phyloP scores from a whole-genome alignment of 1,284 basidiomycete species.

The Apiotrichum veenhuisii region DNA sequence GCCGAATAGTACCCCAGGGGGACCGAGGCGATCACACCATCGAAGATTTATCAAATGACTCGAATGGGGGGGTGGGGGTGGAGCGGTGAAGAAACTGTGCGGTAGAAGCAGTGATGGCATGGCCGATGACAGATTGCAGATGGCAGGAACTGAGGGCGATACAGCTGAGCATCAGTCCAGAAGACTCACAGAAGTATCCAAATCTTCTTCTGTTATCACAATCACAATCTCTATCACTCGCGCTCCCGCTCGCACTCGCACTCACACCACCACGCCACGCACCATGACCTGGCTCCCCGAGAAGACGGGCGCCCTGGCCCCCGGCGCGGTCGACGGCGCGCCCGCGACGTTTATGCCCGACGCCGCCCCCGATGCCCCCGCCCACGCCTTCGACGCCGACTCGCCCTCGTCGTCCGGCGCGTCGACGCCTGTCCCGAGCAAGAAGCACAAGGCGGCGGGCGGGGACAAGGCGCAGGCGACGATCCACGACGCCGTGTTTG shows the following conservation, averaged over 20 bases:
- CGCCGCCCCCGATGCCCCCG: no score
- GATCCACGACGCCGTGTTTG: conserved; percentile 29
- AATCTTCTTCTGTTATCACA: no score
- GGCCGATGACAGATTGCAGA: not conserved
- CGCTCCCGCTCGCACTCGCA: no score
- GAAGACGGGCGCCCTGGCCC: not conserved
- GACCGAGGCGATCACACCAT: not conserved
- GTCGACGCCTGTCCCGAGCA: not conserved
- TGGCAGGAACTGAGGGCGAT: no score
- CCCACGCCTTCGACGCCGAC: not conserved
- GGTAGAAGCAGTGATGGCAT: not conserved
- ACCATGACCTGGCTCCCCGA: not conserved
- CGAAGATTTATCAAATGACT: not conserved
- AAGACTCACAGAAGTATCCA: no score
- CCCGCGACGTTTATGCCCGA: not conserved
- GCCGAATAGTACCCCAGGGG: no score
- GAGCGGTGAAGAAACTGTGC: not conserved
- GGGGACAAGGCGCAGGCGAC: not conserved
- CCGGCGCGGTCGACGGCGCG: not conserved
- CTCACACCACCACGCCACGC: not conserved
- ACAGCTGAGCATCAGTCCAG: no score
- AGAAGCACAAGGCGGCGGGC: not conserved
- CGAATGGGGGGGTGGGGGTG: no score
- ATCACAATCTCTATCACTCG: not conserved
- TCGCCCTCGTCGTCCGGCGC: not conserved